phyloP scores from a whole-genome alignment of 495 filamentous ascomycete genomes.

The Paragyromitra xinjiangensis region DNA sequence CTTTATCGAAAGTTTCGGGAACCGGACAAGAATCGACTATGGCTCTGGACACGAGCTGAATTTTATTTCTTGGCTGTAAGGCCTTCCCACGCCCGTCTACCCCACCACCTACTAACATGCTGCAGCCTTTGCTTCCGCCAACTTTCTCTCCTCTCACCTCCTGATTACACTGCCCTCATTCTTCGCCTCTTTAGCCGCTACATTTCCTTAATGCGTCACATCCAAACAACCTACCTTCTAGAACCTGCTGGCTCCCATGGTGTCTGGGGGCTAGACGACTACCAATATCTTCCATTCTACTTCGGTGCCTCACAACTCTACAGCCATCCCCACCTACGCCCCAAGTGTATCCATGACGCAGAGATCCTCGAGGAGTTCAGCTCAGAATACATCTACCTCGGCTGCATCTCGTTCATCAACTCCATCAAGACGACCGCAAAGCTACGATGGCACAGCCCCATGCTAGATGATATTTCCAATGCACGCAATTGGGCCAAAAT shows the following conservation, averaged over 20 bases:
- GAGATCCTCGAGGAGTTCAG: conserved; percentile 82
- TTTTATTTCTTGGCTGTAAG: conserved; percentile 84
- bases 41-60: conserved; percentile 97
- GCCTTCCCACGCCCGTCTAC: background rate
- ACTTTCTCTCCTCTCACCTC: conserved; percentile 68
- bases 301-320: conserved; percentile 91
- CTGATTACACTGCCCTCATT: conserved; percentile 76
- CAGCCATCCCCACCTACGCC: conserved; percentile 85
- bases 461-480: conserved; percentile 97
- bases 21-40: conserved; percentile 90
- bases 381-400: conserved; percentile 75
- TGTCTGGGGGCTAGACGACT: conserved; percentile 97
- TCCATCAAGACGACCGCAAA: conserved; percentile 96
- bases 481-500: conserved; percentile 92
- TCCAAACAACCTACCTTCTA: conserved; percentile 91
- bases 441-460: conserved; percentile 94
- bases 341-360: conserved; percentile 83
- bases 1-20: conserved; percentile 83
- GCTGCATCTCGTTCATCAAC: conserved; percentile 93
- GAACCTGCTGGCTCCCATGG: conserved; percentile 95
- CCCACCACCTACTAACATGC: background rate
- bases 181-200: conserved; percentile 83
- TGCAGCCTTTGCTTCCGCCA: conserved; percentile 79
- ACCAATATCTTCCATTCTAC: conserved; percentile 96
- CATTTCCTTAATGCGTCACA: conserved; percentile 76